Evolutionary conservation across 2,329 filamentous ascomycete genomes (phyloP).

Genomic region (Magnaporthales sp.): DNA sequence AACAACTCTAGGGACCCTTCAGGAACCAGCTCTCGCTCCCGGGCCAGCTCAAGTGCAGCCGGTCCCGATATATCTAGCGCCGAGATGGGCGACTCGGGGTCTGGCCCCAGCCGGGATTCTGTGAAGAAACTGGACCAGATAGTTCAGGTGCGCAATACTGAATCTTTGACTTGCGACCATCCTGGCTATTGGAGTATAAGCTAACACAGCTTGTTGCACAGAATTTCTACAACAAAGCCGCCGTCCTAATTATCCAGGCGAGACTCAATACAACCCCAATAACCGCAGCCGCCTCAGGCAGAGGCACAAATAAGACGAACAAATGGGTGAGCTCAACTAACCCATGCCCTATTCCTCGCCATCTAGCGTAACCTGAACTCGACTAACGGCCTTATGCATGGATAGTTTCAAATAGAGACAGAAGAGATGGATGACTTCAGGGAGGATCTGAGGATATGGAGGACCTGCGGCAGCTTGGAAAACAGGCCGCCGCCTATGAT

Average conservation of each 20-base stretch:
- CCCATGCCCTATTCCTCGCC: neutral
- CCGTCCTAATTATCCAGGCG: slow-evolving; percentile 74
- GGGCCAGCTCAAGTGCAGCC: slow-evolving; percentile 33
- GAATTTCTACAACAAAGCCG: slow-evolving; percentile 89
- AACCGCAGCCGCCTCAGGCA: slow-evolving; percentile 42
- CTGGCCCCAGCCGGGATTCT: slow-evolving; percentile 53
- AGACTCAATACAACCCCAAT: slow-evolving; percentile 60
- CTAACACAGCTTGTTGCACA: slow-evolving; percentile 25
- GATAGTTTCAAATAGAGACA: slow-evolving; percentile 87
- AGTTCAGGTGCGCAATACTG: slow-evolving; percentile 50
- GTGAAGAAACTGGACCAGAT: slow-evolving; percentile 85
- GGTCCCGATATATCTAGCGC: slow-evolving; percentile 21
- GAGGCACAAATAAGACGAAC: slow-evolving; percentile 54
- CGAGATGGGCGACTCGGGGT: slow-evolving; percentile 14
- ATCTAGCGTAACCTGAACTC: neutral
- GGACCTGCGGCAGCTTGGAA: slow-evolving; percentile 65
- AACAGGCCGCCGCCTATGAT: slow-evolving; percentile 74
- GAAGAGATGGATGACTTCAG: slow-evolving; percentile 85
- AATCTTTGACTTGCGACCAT: neutral
- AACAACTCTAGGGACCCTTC: slow-evolving; percentile 65
- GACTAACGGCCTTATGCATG: slow-evolving; percentile 5
- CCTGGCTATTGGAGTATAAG: neutral
- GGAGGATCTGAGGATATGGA: slow-evolving; percentile 77
- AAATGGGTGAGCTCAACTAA: slow-evolving; percentile 61
- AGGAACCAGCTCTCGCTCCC: slow-evolving; percentile 27